phyloP scores from a whole-genome alignment of 305 asterid genomes.

The Fraxinus paxiana region DNA sequence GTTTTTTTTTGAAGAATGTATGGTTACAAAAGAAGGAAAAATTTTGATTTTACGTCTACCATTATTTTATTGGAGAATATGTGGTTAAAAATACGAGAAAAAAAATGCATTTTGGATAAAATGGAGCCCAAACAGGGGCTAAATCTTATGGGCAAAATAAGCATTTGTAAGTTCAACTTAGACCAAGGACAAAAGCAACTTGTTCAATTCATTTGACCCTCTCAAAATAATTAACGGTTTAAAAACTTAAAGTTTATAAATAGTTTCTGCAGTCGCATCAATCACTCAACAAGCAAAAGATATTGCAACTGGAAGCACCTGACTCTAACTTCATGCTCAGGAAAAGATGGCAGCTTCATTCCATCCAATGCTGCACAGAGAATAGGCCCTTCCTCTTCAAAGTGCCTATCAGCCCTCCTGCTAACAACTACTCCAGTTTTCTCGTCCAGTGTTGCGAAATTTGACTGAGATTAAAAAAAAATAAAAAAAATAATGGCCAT shows the following conservation, averaged over 20 bases:
- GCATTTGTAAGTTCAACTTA: slow-evolving; percentile 12
- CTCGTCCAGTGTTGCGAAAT: slow-evolving; percentile 92
- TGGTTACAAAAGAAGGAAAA: too few species aligned
- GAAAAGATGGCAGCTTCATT: slow-evolving; percentile 71
- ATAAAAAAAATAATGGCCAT: neutral
- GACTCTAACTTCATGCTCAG: slow-evolving; percentile 87
- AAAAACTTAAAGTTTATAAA: neutral
- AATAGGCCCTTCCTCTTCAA: slow-evolving; percentile 95
- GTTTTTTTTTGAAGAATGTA: too few species aligned
- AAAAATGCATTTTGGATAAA: too few species aligned
- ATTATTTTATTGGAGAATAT: too few species aligned
- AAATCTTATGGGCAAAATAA: neutral
- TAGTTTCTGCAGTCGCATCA: neutral
- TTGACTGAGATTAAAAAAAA: slow-evolving; percentile 49
- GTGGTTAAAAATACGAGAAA: too few species aligned
- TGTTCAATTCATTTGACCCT: neutral
- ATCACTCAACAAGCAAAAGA: neutral
- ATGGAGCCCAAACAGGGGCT: neutral
- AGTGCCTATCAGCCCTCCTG: slow-evolving; percentile 97
- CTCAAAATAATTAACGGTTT: neutral
- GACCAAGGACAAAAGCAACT: neutral
- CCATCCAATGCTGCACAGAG: slow-evolving; percentile 91
- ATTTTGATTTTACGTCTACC: too few species aligned
- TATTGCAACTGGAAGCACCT: slow-evolving; percentile 41
- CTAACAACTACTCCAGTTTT: slow-evolving; percentile 71